Base-by-base conservation (phyloP, 73 alveolate genomes). In the Stentor roeselii region DNA sequence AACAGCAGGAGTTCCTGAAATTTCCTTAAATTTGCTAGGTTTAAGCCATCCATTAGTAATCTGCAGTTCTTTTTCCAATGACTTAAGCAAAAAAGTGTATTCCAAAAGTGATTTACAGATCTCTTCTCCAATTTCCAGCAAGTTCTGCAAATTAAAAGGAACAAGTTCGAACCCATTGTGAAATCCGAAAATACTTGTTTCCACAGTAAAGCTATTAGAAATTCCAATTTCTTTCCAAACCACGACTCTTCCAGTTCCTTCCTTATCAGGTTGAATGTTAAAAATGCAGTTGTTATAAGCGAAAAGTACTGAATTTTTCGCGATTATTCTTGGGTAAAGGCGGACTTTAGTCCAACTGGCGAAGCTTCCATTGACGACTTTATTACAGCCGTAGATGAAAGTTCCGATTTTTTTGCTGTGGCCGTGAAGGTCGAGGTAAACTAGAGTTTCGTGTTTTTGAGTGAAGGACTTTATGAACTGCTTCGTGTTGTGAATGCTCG, bases 351-450 rank as follows among this genome's bases (percentile, higher is more conserved):
- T 89, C 92, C 95, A 89, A 15, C 90, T 40, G 2, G 87, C 32
- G 31, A 88, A 78, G 3, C 95, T 91, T 34, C 93, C 95, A 76
- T 90, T 88, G 58, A 91, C 87, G 38, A 92, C 93, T 67, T 88
- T 88, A 85, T 89, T 89, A 77, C 95, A 94, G 31, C 98, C 97
- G 94, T 92, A 96, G 84, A 94, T 87, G 85, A 96, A 96, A 40
- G 97, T 76, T 84, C 93, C 92, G 78, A 87, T 84, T 83, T 95
- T 88, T 78, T 94, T 96, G 39, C 95, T 88, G 87, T 96, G 99
- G 6, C 98, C 98, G 91, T 96, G 99, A 40, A 95, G 84, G 84
- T 96, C 99, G 58, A 95, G 84, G 59, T 91, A 94, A 41, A 91
- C 84, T 36, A 90, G 90, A 6, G 89, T 78, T 59, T 92, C 93